phyloP scores from a whole-genome alignment of 75 land plant species.

The Selaginella tamariscina region DNA sequence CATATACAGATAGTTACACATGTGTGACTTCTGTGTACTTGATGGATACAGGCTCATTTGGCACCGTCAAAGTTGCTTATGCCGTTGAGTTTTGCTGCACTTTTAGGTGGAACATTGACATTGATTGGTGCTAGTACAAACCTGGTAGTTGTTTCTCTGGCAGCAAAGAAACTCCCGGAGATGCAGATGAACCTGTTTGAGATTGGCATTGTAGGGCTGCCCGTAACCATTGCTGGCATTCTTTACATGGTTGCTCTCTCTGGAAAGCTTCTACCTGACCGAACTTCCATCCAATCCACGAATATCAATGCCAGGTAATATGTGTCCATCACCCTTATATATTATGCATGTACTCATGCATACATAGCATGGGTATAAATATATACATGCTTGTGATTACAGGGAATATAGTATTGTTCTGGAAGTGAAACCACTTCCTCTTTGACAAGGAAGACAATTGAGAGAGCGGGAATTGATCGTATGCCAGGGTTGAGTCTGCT shows the following conservation, averaged over 20 bases:
- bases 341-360: too few relatives aligned
- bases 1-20: too few relatives aligned
- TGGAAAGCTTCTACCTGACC: conserved; percentile 26
- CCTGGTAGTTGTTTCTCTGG: conserved; percentile 32
- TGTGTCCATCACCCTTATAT: too few relatives aligned
- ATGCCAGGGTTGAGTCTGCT: conserved; percentile 23
- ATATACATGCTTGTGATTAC: too few relatives aligned
- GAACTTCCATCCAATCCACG: conserved; percentile 19
- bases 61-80: conserved; percentile 31
- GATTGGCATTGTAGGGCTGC: conserved; percentile 31
- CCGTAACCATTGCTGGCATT: conserved; percentile 32
- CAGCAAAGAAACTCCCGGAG: conserved; percentile 29
- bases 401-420: conserved; percentile 30
- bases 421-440: conserved; percentile 26
- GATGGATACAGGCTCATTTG: conserved; percentile 20
- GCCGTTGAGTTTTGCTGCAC: conserved; percentile 33
- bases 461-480: conserved; percentile 21
- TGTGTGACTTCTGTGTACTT: too few relatives aligned
- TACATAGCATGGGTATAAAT: too few relatives aligned
- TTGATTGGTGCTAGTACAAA: conserved; percentile 36
- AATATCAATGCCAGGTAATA: conserved; percentile 26
- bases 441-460: conserved; percentile 24
- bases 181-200: conserved; percentile 35
- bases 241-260: conserved; percentile 27
- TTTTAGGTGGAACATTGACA: conserved; percentile 32